Evolutionary conservation across 352 stramenopile species (phyloP).

Genomic region (Phytophthora lateralis): DNA sequence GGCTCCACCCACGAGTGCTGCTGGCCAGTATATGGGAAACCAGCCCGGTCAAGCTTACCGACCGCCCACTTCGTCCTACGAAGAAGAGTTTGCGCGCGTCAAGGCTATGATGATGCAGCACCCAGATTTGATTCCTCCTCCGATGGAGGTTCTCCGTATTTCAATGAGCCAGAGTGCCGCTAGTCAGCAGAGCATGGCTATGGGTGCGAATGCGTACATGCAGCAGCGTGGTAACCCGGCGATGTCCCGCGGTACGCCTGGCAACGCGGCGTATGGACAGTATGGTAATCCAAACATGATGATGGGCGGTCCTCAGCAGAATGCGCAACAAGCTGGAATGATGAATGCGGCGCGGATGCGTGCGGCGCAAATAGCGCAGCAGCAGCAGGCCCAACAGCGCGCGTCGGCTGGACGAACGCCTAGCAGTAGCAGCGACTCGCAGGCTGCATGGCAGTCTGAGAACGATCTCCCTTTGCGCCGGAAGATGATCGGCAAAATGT

Average conservation of each 20-base stretch:
- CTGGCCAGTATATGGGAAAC: slow-evolving; percentile 65
- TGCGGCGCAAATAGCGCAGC: slow-evolving; percentile 43
- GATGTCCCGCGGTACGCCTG: slow-evolving; percentile 54
- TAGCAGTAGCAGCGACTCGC: slow-evolving; percentile 46
- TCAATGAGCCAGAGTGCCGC: slow-evolving; percentile 75
- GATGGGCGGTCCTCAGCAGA: slow-evolving; percentile 41
- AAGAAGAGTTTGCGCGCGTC: slow-evolving; percentile 87
- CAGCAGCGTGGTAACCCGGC: slow-evolving; percentile 61
- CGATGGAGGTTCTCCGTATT: slow-evolving; percentile 87
- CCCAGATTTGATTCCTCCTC: slow-evolving; percentile 83
- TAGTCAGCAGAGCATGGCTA: slow-evolving; percentile 62
- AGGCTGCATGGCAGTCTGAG: slow-evolving; percentile 87
- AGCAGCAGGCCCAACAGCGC: slow-evolving; percentile 58
- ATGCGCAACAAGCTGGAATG: slow-evolving; percentile 40
- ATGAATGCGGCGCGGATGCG: slow-evolving; percentile 57
- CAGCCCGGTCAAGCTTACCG: slow-evolving; percentile 60
- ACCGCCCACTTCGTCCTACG: slow-evolving; percentile 70
- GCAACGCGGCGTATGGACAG: slow-evolving; percentile 51
- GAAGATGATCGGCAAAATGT: slow-evolving; percentile 94
- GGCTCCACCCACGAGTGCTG: slow-evolving; percentile 38
- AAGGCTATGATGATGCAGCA: slow-evolving; percentile 92
- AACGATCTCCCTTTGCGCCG: slow-evolving; percentile 84
- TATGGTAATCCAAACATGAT: slow-evolving; percentile 81
- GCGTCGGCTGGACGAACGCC: slow-evolving; percentile 44
- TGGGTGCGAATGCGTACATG: slow-evolving; percentile 66